Base-by-base conservation (phyloP, 768 basidiomycete genomes). In the Psilocybe cubensis region DNA sequence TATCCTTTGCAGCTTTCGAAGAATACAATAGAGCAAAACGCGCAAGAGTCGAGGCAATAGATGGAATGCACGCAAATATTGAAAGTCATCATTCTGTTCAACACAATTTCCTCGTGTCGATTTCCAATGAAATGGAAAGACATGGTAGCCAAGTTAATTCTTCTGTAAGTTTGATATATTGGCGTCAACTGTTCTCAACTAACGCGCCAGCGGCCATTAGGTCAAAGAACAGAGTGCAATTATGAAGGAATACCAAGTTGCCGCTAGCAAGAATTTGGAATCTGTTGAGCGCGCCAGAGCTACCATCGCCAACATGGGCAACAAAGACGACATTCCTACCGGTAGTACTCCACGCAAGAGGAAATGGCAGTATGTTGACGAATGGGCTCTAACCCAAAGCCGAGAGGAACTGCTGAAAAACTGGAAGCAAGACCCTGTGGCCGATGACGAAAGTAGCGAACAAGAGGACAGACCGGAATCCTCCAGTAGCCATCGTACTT, bases 261-360 rank as follows among this genome's bases (percentile, higher is more conserved):
- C 73, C 17, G 74, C 81, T 1, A 69, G 70, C 9, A 69, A 70
- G 10, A 76, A 82, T 27, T 68, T 94, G 5, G 66, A 76, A 4
- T 69, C 76, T 4, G 68, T 90, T 20, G 81, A 82, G 42, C 74
- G 79, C 20, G 80, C 81, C 1, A 81, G 80, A 2, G 74, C 79
- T 27, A 71, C 76, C 12, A 72, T 93, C 20, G 67, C 78, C 6
- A 81, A 85, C 25, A 76, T 85, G 54, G 91, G 86, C 8, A 76
- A 81, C 7, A 80, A 74, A 54, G 83, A 85, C 53, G 92, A 94
- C 64, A 67, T 73, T 20, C 73, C 89, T 1, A 91, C 87, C 12
- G 92, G 92, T 4, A 73, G 74, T 52, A 94, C 92, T 3, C 93
- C 93, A 31, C 84, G 83, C 44, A 93, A 91, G 76, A 86, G 89